phyloP scores from a whole-genome alignment of 192 early-diverging fungal genomes.

The Geranomyces variabilis region DNA sequence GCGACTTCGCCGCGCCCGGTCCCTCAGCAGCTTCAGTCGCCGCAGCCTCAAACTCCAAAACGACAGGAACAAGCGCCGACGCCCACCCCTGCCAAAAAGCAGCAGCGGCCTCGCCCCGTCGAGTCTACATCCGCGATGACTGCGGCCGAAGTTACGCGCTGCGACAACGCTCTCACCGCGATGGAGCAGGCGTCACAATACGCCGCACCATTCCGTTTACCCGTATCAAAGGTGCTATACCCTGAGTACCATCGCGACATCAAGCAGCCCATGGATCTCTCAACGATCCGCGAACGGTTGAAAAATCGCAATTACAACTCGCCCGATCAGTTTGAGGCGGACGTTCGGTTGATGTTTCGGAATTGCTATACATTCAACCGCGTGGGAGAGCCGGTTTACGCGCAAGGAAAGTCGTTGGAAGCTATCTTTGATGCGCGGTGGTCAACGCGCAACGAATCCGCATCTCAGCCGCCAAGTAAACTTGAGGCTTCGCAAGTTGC shows the following conservation, averaged over 20 bases:
- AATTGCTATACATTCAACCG: constrained; percentile 65
- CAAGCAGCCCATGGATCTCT: constrained; percentile 88
- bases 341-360: constrained; percentile 62
- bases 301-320: constrained; percentile 59
- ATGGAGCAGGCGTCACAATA: background rate
- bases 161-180: background rate
- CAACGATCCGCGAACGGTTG: constrained; percentile 73
- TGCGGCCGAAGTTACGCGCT: background rate
- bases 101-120: background rate
- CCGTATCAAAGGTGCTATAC: constrained; percentile 11
- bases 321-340: constrained; percentile 67
- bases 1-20: background rate
- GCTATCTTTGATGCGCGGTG: constrained; percentile 39
- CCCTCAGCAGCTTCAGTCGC: background rate
- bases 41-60: background rate
- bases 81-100: background rate
- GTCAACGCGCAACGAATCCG: background rate
- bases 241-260: constrained; percentile 85
- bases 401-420: constrained; percentile 39
- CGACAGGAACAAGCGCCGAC: background rate
- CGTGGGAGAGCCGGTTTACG: constrained; percentile 42
- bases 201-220: constrained; percentile 5
- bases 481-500: background rate
- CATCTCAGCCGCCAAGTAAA: background rate
- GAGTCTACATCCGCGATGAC: background rate